phyloP scores from a whole-genome alignment of 2,329 filamentous ascomycete genomes.

The Escovopsis sp. region DNA sequence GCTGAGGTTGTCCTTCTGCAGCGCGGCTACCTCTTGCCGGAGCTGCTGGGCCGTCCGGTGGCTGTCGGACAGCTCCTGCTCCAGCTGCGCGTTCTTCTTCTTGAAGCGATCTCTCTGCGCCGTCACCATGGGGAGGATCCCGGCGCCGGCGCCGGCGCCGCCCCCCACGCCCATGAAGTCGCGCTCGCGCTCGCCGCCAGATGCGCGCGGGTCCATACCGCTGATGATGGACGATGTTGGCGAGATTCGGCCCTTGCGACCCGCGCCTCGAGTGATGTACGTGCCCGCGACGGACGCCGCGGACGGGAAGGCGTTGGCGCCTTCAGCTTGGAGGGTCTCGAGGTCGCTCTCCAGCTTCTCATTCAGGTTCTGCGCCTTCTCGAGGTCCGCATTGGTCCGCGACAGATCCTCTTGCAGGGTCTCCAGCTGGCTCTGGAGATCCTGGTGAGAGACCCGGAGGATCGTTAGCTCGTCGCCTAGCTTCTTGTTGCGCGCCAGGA shows the following conservation, averaged over 20 bases:
- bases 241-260: conserved; percentile 56
- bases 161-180: too few species aligned
- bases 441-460: conserved; percentile 83
- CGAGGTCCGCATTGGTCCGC: conserved; percentile 68
- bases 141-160: conserved; percentile 63
- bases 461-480: conserved; percentile 86
- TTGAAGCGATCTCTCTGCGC: conserved; percentile 97
- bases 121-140: conserved; percentile 94
- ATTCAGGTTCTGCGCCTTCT: conserved; percentile 70
- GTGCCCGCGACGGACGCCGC: conserved; percentile 89
- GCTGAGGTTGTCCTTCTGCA: conserved; percentile 92
- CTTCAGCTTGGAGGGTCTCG: conserved; percentile 71
- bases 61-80: conserved; percentile 73
- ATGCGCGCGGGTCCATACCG: conserved; percentile 61
- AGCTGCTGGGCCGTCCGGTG: conserved; percentile 73
- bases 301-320: conserved; percentile 69
- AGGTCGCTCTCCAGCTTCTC: conserved; percentile 86
- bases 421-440: conserved; percentile 67
- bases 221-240: conserved; percentile 97
- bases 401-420: conserved; percentile 72
- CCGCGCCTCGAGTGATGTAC: conserved; percentile 51
- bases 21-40: conserved; percentile 74
- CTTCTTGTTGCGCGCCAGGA: conserved; percentile 92
- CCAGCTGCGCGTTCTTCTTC: conserved; percentile 81
- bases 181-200: conserved; percentile 38